phyloP scores from a whole-genome alignment of 495 filamentous ascomycete genomes.

The Daldinia caldariorum region DNA sequence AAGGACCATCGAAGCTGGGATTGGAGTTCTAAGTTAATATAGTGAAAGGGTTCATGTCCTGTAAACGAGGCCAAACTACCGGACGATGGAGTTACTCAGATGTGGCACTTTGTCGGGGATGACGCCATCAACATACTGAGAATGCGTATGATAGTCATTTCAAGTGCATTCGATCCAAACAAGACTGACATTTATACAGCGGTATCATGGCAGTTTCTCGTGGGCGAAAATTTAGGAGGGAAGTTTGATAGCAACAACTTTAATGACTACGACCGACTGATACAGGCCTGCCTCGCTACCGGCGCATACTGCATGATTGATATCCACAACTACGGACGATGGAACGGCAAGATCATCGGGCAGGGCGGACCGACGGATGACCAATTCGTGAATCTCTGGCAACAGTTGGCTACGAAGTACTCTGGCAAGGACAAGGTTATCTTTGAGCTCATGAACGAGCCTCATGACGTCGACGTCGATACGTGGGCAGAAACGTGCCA shows the following conservation, averaged over 20 bases:
- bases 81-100: constrained; percentile 56
- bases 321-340: constrained; percentile 63
- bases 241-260: constrained; percentile 57
- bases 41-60: constrained; percentile 49
- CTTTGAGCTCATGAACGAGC: constrained; percentile 75
- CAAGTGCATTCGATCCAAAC: not conserved
- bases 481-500: constrained; percentile 65
- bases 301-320: constrained; percentile 69
- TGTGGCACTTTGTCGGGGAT: constrained; percentile 62
- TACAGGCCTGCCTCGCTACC: constrained; percentile 66
- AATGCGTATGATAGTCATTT: constrained; percentile 52
- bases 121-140: constrained; percentile 63
- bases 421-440: constrained; percentile 56
- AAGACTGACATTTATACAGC: constrained; percentile 43
- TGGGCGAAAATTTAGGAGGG: constrained; percentile 56
- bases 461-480: constrained; percentile 61
- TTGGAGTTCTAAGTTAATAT: constrained; percentile 27
- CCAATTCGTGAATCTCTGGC: constrained; percentile 67
- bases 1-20: constrained; percentile 26
- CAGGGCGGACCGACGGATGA: constrained; percentile 66
- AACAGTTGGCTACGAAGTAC: constrained; percentile 66
- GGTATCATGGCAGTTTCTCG: constrained; percentile 64
- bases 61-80: constrained; percentile 48
- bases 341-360: constrained; percentile 68
- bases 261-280: constrained; percentile 64